Conservation (phyloP, 1,139 yeast genomes). For the Taiozyma sp. region DNA sequence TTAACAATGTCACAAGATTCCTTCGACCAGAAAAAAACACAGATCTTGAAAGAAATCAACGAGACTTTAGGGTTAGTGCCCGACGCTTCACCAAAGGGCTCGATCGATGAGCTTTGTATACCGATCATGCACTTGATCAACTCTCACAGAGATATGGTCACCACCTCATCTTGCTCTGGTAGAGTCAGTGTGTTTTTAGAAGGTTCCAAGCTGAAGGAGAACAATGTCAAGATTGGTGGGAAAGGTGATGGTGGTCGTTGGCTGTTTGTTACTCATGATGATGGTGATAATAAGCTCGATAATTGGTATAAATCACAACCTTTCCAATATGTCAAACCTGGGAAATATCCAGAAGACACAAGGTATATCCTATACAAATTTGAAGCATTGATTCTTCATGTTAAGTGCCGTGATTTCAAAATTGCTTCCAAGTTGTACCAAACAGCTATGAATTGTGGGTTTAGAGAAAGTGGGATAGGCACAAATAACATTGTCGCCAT, state of each 20-base stretch:
- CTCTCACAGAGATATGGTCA: slow-evolving; percentile 60
- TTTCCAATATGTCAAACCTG: slow-evolving; percentile 7
- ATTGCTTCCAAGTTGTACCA: slow-evolving; percentile 62
- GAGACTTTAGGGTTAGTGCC: slow-evolving; percentile 40
- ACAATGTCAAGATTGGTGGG: slow-evolving; percentile 55
- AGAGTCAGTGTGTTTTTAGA: slow-evolving; percentile 78
- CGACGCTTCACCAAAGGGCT: slow-evolving; percentile 83
- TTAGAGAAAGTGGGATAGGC: slow-evolving; percentile 84
- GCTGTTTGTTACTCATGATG: slow-evolving; percentile 78
- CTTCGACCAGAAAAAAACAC: slow-evolving; percentile 63
- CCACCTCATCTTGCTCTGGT: slow-evolving; percentile 88
- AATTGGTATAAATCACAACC: slow-evolving; percentile 42
- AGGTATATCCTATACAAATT: slow-evolving; percentile 69
- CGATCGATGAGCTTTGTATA: slow-evolving; percentile 65
- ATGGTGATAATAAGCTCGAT: slow-evolving; percentile 45
- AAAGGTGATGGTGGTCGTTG: slow-evolving; percentile 86
- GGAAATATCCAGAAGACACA: slow-evolving; percentile 18
- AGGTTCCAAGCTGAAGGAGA: slow-evolving; percentile 37
- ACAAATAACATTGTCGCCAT: slow-evolving; percentile 76
- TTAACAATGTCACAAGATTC: slow-evolving; percentile 33
- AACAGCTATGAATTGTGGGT: slow-evolving; percentile 80
- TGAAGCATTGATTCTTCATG: slow-evolving; percentile 82
- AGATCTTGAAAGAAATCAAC: slow-evolving; percentile 52
- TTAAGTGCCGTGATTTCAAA: slow-evolving; percentile 61
- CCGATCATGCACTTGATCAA: slow-evolving; percentile 72